A percentile compares a stretch with the other conserved stretches of the same genome.
These are phyloP conservation scores for Vaccinium macrocarpon DNA, from an alignment of 148 eudicot genomes.

Conservation along the genomic window DNA sequence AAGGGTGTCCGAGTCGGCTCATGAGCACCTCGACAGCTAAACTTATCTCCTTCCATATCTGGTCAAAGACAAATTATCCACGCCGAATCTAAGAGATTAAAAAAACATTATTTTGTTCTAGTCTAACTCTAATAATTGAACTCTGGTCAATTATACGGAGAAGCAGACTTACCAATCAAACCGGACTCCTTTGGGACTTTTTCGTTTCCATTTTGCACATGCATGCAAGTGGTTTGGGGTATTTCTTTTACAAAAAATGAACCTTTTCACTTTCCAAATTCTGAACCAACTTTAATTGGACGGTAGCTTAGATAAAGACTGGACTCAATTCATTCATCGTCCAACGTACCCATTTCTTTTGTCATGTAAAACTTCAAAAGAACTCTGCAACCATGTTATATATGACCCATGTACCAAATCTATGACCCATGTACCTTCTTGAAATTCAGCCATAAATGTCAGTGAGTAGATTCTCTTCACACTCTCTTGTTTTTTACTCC, in stretches of 20 bases:
- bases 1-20: no score
- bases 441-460: not conserved
- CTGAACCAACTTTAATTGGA: not conserved
- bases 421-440: not conserved
- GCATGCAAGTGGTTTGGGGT: not conserved
- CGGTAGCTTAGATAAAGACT: not conserved
- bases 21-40: no score
- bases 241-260: not conserved
- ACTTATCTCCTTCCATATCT: no score
- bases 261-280: constrained; percentile 3
- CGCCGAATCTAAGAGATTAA: no score
- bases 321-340: not conserved
- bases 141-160: no score
- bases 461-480: not conserved
- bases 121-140: no score
- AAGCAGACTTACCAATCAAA: no score
- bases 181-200: not conserved
- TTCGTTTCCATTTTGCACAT: not conserved
- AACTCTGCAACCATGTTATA: not conserved
- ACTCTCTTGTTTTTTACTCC: not conserved
- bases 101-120: no score
- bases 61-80: no score
- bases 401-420: not conserved
- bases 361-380: not conserved
- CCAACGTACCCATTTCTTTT: not conserved